Percentiles rank a stretch among this genome's conserved stretches.
phyloP scores from a whole-genome alignment of 805 yeast genomes.

The Clavispora phyllophila region DNA sequence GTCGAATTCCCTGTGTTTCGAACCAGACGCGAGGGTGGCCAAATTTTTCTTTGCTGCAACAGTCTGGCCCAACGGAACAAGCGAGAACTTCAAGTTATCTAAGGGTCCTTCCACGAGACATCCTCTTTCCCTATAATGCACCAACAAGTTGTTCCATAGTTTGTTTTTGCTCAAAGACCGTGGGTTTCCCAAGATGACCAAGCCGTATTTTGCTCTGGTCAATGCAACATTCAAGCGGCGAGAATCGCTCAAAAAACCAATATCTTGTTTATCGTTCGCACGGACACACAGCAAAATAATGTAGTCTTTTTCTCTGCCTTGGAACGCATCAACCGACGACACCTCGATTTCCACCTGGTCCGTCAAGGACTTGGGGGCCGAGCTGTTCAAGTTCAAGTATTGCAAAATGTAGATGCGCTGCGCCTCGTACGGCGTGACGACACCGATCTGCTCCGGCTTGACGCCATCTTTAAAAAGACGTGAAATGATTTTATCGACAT shows the following conservation, averaged over 20 bases:
- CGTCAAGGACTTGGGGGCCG: constrained; percentile 43
- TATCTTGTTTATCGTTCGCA: constrained; percentile 35
- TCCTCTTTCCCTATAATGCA: constrained; percentile 78
- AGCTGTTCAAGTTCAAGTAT: constrained; percentile 64
- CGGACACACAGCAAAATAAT: constrained; percentile 41
- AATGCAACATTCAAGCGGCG: constrained; percentile 41
- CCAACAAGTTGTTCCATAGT: constrained; percentile 73
- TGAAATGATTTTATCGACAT: constrained; percentile 74
- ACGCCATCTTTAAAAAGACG: constrained; percentile 73
- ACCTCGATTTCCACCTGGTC: constrained; percentile 73
- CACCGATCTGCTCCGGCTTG: constrained; percentile 68
- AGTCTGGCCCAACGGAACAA: constrained; percentile 42
- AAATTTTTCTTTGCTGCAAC: neutral
- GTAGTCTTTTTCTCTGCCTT: constrained; percentile 42
- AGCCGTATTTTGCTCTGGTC: constrained; percentile 40
- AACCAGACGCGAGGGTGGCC: neutral
- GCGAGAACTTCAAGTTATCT: constrained; percentile 69
- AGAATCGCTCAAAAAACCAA: constrained; percentile 42
- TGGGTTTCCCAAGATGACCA: constrained; percentile 73
- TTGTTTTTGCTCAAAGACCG: constrained; percentile 62
- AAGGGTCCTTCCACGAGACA: constrained; percentile 88
- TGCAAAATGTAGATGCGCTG: constrained; percentile 79
- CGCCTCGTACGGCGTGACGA: constrained; percentile 92
- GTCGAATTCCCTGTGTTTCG: constrained; percentile 18
- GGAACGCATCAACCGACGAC: constrained; percentile 49